These are phyloP conservation scores for Phlebopus sp. DNA, from an alignment of 1,284 basidiomycete species.

Conservation along the genomic window DNA sequence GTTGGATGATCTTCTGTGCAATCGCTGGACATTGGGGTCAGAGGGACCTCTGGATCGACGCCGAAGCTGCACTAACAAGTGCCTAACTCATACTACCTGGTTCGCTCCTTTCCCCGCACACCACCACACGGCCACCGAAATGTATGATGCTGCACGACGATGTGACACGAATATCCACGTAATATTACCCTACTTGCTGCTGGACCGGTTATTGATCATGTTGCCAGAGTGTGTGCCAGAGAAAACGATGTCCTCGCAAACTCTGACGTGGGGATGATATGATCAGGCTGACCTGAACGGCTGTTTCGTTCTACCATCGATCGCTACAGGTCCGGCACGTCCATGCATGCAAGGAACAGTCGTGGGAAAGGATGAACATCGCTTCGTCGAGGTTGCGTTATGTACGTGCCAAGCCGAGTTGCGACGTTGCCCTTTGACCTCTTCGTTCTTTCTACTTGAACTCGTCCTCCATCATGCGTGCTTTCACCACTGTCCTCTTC, in stretches of 20 bases:
- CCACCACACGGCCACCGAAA: too few species aligned
- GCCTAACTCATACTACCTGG: slow-evolving; percentile 12
- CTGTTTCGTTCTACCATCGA: neutral
- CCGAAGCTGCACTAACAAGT: slow-evolving; percentile 46
- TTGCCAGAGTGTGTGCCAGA: too few species aligned
- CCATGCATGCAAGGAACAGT: neutral
- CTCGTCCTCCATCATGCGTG: slow-evolving; percentile 42
- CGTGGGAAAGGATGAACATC: slow-evolving; percentile 21
- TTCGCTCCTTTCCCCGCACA: too few species aligned
- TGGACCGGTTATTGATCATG: too few species aligned
- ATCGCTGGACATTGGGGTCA: slow-evolving; percentile 84
- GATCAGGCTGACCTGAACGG: too few species aligned
- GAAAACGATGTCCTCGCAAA: too few species aligned
- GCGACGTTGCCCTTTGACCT: slow-evolving; percentile 4
- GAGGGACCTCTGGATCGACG: slow-evolving; percentile 81
- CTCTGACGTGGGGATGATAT: too few species aligned
- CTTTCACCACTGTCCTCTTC: slow-evolving; percentile 44
- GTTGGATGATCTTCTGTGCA: slow-evolving; percentile 81
- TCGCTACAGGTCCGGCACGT: neutral
- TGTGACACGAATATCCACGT: too few species aligned
- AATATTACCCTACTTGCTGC: too few species aligned
- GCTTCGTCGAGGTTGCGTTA: slow-evolving; percentile 1
- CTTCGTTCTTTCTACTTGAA: slow-evolving; percentile 13
- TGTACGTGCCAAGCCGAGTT: slow-evolving; percentile 7
- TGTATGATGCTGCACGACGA: too few species aligned